phyloP scores from a whole-genome alignment of 768 basidiomycete species.

The Boletus huronensis region DNA sequence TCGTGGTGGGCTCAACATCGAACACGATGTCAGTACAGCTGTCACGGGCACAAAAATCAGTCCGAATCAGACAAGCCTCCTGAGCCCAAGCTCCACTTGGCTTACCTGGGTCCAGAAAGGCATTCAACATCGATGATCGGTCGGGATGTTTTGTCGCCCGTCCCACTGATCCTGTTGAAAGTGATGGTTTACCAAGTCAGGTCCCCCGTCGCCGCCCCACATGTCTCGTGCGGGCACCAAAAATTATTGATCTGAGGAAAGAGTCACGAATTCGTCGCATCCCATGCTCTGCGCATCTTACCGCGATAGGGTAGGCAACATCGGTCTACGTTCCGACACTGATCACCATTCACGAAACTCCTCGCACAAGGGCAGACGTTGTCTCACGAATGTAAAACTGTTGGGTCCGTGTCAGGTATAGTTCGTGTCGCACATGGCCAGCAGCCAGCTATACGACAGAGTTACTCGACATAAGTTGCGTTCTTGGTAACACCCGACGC shows the following conservation, averaged over 20 bases:
- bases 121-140: slow-evolving; percentile 1
- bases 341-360: neutral
- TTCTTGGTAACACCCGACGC: slow-evolving; percentile 10
- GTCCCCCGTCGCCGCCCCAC: neutral
- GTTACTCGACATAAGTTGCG: slow-evolving; percentile 10
- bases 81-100: neutral
- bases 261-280: neutral
- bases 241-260: neutral
- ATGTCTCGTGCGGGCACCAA: slow-evolving; percentile 5
- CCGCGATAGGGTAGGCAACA: slow-evolving; percentile 7
- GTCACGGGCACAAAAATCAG: neutral
- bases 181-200: slow-evolving; percentile 7
- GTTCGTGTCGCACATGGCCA: neutral
- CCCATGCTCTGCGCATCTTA: neutral
- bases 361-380: too few relatives aligned
- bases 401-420: neutral
- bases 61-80: neutral
- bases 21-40: slow-evolving; percentile 6
- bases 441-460: neutral
- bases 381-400: slow-evolving; percentile 14
- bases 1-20: neutral
- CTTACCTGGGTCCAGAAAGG: neutral
- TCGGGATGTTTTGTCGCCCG: slow-evolving; percentile 1
- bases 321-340: neutral
- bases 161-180: slow-evolving; percentile 5